These are phyloP conservation scores for Vitis amurensis DNA, from an alignment of 164 flowering plant species.

Conservation along the genomic window DNA sequence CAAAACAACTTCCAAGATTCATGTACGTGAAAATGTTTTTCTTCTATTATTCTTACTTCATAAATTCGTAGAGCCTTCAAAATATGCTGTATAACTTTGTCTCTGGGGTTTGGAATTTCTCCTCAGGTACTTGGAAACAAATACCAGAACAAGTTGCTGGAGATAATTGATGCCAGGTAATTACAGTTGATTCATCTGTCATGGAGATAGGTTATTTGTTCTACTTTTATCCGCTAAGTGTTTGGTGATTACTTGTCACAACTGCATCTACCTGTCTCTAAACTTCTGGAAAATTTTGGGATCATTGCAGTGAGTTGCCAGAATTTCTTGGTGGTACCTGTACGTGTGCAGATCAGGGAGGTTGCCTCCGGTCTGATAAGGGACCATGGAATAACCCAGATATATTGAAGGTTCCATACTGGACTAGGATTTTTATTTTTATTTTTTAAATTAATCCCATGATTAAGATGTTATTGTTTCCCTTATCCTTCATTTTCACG, in stretches of 20 bases:
- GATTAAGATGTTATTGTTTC: no score
- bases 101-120: conserved; percentile 1
- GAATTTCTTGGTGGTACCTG: conserved; percentile 65
- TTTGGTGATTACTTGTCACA: not conserved
- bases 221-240: not conserved
- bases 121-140: conserved; percentile 85
- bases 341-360: conserved; percentile 58
- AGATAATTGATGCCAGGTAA: conserved; percentile 88
- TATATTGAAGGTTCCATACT: conserved; percentile 43
- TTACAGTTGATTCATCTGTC: not conserved
- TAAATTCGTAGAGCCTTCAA: not conserved
- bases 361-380: conserved; percentile 64
- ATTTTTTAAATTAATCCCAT: no score
- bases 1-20: conserved; percentile 84
- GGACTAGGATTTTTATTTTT: not conserved
- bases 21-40: conserved; percentile 44
- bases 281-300: conserved; percentile 6
- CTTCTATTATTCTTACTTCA: not conserved
- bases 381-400: conserved; percentile 72
- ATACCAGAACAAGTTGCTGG: conserved; percentile 85
- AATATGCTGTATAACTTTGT: not conserved
- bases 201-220: not conserved
- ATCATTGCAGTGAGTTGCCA: conserved; percentile 63
- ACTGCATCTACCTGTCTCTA: not conserved
- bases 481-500: no score